phyloP scores from a whole-genome alignment of 352 stramenopile species.

The Phytophthora parvispora region DNA sequence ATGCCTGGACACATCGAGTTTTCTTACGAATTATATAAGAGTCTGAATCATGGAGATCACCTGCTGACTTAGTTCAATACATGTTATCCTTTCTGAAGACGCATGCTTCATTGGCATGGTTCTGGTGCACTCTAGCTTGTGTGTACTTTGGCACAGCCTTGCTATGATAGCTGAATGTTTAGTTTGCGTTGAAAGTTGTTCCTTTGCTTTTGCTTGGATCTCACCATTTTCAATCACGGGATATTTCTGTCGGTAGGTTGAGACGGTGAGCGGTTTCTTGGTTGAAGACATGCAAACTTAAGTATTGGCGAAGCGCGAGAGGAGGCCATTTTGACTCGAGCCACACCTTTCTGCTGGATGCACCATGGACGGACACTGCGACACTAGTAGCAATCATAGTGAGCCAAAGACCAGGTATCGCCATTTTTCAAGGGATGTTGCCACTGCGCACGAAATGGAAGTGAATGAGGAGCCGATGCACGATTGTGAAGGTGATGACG shows the following conservation, averaged over 20 bases:
- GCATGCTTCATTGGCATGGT: too few relatives aligned
- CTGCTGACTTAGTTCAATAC: too few relatives aligned
- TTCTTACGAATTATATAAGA: too few relatives aligned
- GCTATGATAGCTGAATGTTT: too few relatives aligned
- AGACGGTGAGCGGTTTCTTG: conserved; percentile 12
- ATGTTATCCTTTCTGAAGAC: too few relatives aligned
- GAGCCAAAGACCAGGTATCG: neutral
- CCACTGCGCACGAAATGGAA: neutral
- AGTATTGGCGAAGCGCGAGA: conserved; percentile 7
- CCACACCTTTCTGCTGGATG: neutral
- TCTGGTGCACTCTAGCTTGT: too few relatives aligned
- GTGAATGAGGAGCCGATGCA: conserved; percentile 5
- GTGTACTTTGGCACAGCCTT: too few relatives aligned
- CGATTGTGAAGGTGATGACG: conserved; percentile 14
- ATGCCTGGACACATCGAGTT: too few relatives aligned
- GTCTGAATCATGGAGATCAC: too few relatives aligned
- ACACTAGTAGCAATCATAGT: neutral
- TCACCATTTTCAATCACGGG: neutral
- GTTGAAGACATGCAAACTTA: conserved; percentile 15
- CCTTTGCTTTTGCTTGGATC: too few relatives aligned
- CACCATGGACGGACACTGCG: conserved; percentile 22
- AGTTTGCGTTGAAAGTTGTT: too few relatives aligned
- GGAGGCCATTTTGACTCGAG: neutral
- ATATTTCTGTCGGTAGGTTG: conserved; percentile 42
- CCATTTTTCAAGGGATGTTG: conserved; percentile 6